These are phyloP conservation scores for Hansenula anomala DNA, from an alignment of 1,139 yeast species.

Conservation along the genomic window DNA sequence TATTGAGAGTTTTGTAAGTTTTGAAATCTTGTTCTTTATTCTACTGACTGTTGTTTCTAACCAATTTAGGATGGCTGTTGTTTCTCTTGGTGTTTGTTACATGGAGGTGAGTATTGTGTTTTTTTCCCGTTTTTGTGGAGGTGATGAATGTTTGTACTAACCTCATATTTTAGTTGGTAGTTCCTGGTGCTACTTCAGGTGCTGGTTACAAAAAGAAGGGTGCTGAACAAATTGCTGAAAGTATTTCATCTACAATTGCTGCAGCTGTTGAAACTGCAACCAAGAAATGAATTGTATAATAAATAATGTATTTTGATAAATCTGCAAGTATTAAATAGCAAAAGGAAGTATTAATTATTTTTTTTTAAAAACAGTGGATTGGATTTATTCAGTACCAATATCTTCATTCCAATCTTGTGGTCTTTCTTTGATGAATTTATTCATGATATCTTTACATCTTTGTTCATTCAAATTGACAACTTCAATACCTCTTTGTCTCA, in stretches of 20 bases:
- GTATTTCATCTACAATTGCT: slow-evolving; percentile 14
- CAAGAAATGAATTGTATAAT: not conserved
- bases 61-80: slow-evolving; percentile 34
- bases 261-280: slow-evolving; percentile 16
- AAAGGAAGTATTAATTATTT: too few species aligned
- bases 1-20: slow-evolving; percentile 14
- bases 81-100: slow-evolving; percentile 49
- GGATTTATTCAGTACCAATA: slow-evolving; percentile 50
- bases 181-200: slow-evolving; percentile 25
- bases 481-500: slow-evolving; percentile 65
- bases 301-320: not conserved
- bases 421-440: slow-evolving; percentile 66
- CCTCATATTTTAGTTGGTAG: slow-evolving; percentile 13
- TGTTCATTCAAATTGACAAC: slow-evolving; percentile 61
- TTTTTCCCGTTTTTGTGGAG: slow-evolving; percentile 8
- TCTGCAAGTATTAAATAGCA: too few species aligned
- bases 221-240: slow-evolving; percentile 13
- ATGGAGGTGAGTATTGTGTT: slow-evolving; percentile 29
- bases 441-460: slow-evolving; percentile 72
- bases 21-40: slow-evolving; percentile 22
- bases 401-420: slow-evolving; percentile 90
- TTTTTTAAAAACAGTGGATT: too few species aligned
- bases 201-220: slow-evolving; percentile 14
- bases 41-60: too few species aligned
- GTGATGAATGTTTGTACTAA: too few species aligned